Evolutionary conservation across 176 grass and related monocot species (phyloP).

Genomic region (Avena eriantha): DNA sequence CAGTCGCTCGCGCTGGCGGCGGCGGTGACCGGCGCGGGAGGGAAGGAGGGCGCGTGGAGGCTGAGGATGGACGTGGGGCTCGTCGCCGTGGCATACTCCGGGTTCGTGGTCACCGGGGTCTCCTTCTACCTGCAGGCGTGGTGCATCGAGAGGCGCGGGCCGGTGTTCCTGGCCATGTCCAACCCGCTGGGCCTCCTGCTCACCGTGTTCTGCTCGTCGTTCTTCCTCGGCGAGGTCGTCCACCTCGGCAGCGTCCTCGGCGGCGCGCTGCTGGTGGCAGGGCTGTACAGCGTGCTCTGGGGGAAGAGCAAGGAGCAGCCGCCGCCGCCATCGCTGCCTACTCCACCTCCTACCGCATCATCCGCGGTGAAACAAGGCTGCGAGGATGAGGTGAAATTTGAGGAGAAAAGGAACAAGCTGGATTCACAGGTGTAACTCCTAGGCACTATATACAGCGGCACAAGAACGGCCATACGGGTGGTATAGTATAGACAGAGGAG

Average conservation of each 20-base stretch:
- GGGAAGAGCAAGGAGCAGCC: slow-evolving; percentile 34
- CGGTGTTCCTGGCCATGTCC: slow-evolving; percentile 68
- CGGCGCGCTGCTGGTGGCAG: slow-evolving; percentile 48
- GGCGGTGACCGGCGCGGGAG: neutral
- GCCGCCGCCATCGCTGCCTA: neutral
- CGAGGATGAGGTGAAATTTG: neutral
- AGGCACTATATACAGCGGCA: neutral
- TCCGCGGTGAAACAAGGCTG: neutral
- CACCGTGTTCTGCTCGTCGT: slow-evolving; percentile 58
- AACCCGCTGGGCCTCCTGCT: slow-evolving; percentile 61
- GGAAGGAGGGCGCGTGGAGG: slow-evolving; percentile 54
- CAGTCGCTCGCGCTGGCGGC: slow-evolving; percentile 58
- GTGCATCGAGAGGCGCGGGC: slow-evolving; percentile 67
- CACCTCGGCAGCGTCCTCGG: slow-evolving; percentile 65
- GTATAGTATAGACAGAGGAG: neutral
- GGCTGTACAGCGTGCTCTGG: slow-evolving; percentile 69
- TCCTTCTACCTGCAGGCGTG: slow-evolving; percentile 68
- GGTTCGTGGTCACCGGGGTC: slow-evolving; percentile 52
- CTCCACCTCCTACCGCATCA: neutral
- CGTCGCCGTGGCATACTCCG: slow-evolving; percentile 55
- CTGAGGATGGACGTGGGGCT: slow-evolving; percentile 51
- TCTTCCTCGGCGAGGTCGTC: slow-evolving; percentile 58
- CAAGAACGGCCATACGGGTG: neutral
- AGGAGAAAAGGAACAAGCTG: slow-evolving; percentile 3
- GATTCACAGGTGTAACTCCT: slow-evolving; percentile 13